Conservation (phyloP, 768 basidiomycete species). For the Hebeloma cylindrosporum region DNA sequence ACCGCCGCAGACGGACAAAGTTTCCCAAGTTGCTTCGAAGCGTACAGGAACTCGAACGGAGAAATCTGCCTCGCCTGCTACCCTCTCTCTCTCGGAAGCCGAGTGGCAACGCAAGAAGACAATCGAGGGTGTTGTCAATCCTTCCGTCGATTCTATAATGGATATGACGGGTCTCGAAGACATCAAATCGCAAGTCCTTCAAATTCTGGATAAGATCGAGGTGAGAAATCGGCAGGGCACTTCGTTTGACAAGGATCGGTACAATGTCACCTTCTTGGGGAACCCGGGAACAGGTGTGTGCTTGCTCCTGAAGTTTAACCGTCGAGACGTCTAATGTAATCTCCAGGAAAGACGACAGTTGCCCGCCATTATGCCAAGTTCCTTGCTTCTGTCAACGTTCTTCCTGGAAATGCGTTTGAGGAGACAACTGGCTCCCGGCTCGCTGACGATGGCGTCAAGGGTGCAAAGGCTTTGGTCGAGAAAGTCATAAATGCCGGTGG, state of each 20-base stretch:
- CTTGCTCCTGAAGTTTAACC: neutral
- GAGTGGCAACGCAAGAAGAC: conserved; percentile 63
- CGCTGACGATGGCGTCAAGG: too few relatives aligned
- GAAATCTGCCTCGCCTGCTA: conserved; percentile 2
- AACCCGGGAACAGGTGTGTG: conserved; percentile 74
- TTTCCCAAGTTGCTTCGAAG: neutral
- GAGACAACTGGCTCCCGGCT: too few relatives aligned
- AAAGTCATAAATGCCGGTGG: too few relatives aligned
- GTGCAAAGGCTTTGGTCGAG: too few relatives aligned
- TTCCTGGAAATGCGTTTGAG: too few relatives aligned
- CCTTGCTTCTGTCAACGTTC: too few relatives aligned
- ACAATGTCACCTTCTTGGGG: conserved; percentile 63
- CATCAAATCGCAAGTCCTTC: conserved; percentile 61
- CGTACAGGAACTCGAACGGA: too few relatives aligned
- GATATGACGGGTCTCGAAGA: conserved; percentile 66
- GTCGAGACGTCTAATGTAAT: neutral
- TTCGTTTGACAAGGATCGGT: conserved; percentile 53
- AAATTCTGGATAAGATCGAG: conserved; percentile 60
- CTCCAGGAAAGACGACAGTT: conserved; percentile 14
- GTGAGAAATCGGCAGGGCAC: conserved; percentile 50
- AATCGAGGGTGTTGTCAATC: conserved; percentile 49
- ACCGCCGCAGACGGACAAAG: neutral
- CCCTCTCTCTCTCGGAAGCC: conserved; percentile 36
- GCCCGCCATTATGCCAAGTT: too few relatives aligned
- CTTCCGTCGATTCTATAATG: conserved; percentile 66